Conservation (phyloP, 1,284 basidiomycete species). For the Cryptococcus sp. region DNA sequence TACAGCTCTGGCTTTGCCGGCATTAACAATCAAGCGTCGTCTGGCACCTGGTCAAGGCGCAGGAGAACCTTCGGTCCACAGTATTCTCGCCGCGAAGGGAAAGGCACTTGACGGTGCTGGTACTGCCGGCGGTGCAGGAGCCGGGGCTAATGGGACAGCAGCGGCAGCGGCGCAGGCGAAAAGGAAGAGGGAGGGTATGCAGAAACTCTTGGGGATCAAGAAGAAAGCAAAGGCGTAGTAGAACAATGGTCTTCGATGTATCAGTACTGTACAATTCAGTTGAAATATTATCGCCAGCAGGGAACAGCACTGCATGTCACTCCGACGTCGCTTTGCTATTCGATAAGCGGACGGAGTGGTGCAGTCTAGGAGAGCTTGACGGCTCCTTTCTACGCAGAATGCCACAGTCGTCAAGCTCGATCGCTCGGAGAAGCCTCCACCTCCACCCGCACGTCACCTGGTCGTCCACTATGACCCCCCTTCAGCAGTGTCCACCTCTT, state of each 20-base stretch:
- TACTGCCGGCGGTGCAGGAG: conserved; percentile 36
- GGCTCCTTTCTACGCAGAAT: too few species aligned
- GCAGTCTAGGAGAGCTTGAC: too few species aligned
- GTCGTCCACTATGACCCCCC: too few species aligned
- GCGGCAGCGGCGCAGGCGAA: conserved; percentile 59
- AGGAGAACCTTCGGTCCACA: conserved; percentile 67
- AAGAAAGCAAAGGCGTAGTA: conserved; percentile 39
- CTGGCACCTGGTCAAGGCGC: conserved; percentile 52
- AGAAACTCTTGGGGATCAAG: conserved; percentile 62
- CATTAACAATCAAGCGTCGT: conserved; percentile 75
- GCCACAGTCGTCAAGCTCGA: too few species aligned
- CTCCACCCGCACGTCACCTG: too few species aligned
- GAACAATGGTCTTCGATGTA: neutral
- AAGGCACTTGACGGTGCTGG: conserved; percentile 59
- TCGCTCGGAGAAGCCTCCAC: too few species aligned
- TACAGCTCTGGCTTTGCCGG: conserved; percentile 33
- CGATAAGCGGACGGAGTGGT: too few species aligned
- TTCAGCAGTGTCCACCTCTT: neutral
- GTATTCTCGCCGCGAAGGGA: conserved; percentile 69
- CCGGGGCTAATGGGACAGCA: conserved; percentile 27
- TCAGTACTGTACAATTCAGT: neutral
- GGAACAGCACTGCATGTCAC: too few species aligned
- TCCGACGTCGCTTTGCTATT: too few species aligned
- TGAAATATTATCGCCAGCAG: too few species aligned
- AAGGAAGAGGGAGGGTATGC: conserved; percentile 55